These are phyloP conservation scores for Hypoxylon sp. DNA, from an alignment of 2,329 filamentous ascomycete genomes.

Conservation along the genomic window DNA sequence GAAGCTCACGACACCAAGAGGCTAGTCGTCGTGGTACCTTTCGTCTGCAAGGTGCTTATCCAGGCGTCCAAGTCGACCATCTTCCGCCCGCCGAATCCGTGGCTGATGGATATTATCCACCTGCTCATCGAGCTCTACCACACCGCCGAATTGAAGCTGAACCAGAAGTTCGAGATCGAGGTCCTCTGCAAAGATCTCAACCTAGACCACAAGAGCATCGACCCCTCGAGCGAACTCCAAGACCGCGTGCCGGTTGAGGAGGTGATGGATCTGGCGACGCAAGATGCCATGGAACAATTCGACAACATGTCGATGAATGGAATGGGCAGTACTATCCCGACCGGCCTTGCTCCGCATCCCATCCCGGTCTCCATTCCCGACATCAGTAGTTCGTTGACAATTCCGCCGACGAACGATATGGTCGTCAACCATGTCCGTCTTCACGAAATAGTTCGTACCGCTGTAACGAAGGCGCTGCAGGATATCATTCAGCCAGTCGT, in stretches of 20 bases:
- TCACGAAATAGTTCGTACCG: constrained; percentile 80
- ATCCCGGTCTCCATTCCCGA: constrained; percentile 85
- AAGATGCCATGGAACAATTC: constrained; percentile 79
- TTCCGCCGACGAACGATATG: constrained; percentile 83
- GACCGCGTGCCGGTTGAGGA: constrained; percentile 74
- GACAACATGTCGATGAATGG: constrained; percentile 82
- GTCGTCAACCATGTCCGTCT: constrained; percentile 74
- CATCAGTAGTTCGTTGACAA: constrained; percentile 77
- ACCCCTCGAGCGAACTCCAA: constrained; percentile 85
- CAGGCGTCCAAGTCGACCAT: constrained; percentile 86
- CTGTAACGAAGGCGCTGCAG: constrained; percentile 87
- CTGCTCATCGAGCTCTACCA: constrained; percentile 94
- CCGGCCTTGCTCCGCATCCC: constrained; percentile 78
- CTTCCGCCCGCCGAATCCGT: constrained; percentile 94
- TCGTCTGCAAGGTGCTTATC: constrained; percentile 93
- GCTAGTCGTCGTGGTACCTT: constrained; percentile 90
- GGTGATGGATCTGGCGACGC: constrained; percentile 63
- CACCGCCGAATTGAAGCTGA: constrained; percentile 90
- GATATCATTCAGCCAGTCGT: constrained; percentile 98
- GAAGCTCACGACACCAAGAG: constrained; percentile 94
- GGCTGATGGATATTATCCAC: constrained; percentile 95
- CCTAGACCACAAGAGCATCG: constrained; percentile 90
- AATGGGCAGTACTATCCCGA: constrained; percentile 71
- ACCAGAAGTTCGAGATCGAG: constrained; percentile 98
- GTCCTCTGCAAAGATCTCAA: constrained; percentile 92